A percentile compares a stretch with the other conserved stretches of the same genome.
phyloP scores from a whole-genome alignment of 176 grass and related monocot species.

The Otatea glauca region DNA sequence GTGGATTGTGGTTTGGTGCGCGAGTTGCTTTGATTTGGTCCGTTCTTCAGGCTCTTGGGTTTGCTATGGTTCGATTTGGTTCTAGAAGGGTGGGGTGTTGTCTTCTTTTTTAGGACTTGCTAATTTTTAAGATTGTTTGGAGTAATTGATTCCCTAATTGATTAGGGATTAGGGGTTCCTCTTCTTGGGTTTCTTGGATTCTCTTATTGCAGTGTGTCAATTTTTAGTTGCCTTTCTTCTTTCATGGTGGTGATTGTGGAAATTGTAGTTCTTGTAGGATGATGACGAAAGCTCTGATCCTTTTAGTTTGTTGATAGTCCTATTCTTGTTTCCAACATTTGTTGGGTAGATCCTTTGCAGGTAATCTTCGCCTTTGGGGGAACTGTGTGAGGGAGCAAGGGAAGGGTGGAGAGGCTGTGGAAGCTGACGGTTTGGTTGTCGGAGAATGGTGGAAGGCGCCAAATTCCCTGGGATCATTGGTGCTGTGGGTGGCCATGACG shows the following conservation, averaged over 20 bases:
- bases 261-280: neutral
- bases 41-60: neutral
- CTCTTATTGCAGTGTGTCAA: neutral
- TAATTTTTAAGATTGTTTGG: neutral
- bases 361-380: neutral
- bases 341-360: slow-evolving; percentile 19
- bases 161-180: slow-evolving; percentile 5
- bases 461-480: slow-evolving; percentile 66
- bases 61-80: slow-evolving; percentile 1
- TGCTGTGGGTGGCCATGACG: slow-evolving; percentile 37
- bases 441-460: slow-evolving; percentile 55
- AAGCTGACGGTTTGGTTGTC: neutral
- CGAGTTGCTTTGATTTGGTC: slow-evolving; percentile 3
- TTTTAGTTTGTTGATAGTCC: neutral
- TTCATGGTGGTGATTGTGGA: neutral
- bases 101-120: neutral
- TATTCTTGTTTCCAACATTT: neutral
- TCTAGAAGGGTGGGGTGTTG: neutral
- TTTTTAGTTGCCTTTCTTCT: neutral
- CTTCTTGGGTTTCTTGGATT: neutral
- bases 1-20: neutral
- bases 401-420: neutral
- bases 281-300: neutral
- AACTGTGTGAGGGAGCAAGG: slow-evolving; percentile 15
- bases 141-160: neutral